phyloP scores from a whole-genome alignment of 768 basidiomycete genomes.

The Trametes cinnabarina region DNA sequence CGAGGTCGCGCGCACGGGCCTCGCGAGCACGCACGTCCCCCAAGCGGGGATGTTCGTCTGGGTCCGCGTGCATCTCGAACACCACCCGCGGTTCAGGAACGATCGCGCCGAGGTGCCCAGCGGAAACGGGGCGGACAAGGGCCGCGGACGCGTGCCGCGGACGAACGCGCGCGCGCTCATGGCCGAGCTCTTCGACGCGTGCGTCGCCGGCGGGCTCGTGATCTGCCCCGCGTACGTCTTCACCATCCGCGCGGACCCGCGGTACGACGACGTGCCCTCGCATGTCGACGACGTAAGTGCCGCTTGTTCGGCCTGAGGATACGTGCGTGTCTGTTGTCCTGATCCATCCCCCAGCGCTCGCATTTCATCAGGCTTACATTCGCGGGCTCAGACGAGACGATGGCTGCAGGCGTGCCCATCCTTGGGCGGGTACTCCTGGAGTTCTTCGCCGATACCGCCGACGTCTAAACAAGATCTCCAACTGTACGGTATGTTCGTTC shows the following conservation, averaged over 20 bases:
- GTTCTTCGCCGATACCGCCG: conserved; percentile 32
- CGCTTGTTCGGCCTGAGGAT: neutral
- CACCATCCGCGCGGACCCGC: conserved; percentile 33
- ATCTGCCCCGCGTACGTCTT: conserved; percentile 49
- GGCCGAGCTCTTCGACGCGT: conserved; percentile 44
- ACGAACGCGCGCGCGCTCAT: conserved; percentile 46
- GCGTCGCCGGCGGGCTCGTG: conserved; percentile 40
- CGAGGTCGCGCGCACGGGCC: conserved; percentile 32
- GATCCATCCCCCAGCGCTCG: conserved; percentile 30
- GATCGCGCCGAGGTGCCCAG: neutral
- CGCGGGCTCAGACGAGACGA: conserved; percentile 46
- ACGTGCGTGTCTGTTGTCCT: neutral
- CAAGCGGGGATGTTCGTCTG: conserved; percentile 58
- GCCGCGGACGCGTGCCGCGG: conserved; percentile 1
- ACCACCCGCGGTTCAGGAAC: conserved; percentile 38
- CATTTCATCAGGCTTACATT: conserved; percentile 46
- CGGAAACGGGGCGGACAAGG: neutral
- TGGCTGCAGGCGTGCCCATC: conserved; percentile 39
- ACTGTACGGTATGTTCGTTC: too few species aligned
- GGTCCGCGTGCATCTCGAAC: conserved; percentile 44
- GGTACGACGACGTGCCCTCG: conserved; percentile 17
- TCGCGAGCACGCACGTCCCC: conserved; percentile 30
- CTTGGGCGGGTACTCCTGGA: conserved; percentile 37
- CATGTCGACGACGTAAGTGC: conserved; percentile 40
- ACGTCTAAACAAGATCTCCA: too few species aligned